Evolutionary conservation across 805 yeast species (phyloP).

Genomic region (Metschnikowia drakensbergensis): DNA sequence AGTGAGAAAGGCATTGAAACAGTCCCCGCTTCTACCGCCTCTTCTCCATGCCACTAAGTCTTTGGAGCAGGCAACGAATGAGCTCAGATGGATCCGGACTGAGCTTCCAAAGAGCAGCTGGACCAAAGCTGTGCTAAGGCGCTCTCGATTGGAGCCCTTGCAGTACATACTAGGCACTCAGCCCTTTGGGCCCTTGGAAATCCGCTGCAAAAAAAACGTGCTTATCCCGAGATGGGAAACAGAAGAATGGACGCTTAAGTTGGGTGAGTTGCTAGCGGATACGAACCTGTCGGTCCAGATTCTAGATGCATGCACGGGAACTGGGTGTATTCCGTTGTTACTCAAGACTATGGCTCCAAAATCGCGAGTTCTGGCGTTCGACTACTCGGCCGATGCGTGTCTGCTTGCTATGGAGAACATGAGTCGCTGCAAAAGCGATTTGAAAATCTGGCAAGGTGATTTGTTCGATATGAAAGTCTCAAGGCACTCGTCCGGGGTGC

Average conservation of each 20-base stretch:
- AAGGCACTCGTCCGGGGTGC: constrained; percentile 23
- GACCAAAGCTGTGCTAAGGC: constrained; percentile 47
- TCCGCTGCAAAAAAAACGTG: constrained; percentile 60
- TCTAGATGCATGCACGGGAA: constrained; percentile 20
- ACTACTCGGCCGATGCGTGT: constrained; percentile 53
- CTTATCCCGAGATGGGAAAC: constrained; percentile 94
- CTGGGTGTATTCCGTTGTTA: constrained; percentile 73
- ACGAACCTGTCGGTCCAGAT: not conserved
- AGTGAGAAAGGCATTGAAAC: constrained; percentile 25
- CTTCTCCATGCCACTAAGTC: constrained; percentile 29
- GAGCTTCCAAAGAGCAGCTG: constrained; percentile 51
- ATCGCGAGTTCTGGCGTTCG: constrained; percentile 45
- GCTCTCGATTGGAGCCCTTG: constrained; percentile 62
- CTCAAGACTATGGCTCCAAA: constrained; percentile 28
- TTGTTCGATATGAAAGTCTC: constrained; percentile 6
- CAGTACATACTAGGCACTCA: constrained; percentile 84
- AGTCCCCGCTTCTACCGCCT: constrained; percentile 29
- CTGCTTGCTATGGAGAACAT: constrained; percentile 47
- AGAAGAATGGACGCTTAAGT: constrained; percentile 70
- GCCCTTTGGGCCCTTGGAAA: constrained; percentile 73
- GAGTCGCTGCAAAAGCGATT: constrained; percentile 8
- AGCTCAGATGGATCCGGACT: constrained; percentile 58
- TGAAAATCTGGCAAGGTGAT: constrained; percentile 7
- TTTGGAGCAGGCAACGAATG: constrained; percentile 47
- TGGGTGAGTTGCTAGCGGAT: not conserved